These are phyloP conservation scores for Lipomyces sp. DNA, from an alignment of 805 yeast species.

Conservation along the genomic window DNA sequence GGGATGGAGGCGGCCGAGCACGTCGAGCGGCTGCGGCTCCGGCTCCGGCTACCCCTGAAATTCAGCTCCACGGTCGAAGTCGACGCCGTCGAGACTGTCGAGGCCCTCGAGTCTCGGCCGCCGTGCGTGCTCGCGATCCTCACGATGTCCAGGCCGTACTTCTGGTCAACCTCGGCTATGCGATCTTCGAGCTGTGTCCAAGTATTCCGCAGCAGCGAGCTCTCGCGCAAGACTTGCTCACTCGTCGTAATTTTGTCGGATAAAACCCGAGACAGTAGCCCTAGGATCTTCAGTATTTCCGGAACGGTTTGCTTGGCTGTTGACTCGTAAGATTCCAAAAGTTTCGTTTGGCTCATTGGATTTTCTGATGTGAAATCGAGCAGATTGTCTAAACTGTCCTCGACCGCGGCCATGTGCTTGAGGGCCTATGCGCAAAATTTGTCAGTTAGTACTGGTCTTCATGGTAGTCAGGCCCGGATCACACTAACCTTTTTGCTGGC, in stretches of 20 bases:
- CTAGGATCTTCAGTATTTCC: constrained; percentile 10
- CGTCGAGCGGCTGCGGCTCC: constrained; percentile 19
- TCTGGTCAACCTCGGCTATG: constrained; percentile 8
- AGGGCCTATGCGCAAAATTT: constrained; percentile 3
- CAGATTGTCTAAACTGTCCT: constrained; percentile 6
- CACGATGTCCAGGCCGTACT: constrained; percentile 9
- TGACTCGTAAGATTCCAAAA: constrained; percentile 6
- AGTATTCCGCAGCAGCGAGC: constrained; percentile 8
- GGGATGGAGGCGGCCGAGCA: constrained; percentile 11
- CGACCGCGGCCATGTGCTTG: constrained; percentile 11
- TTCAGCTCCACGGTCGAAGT: background rate
- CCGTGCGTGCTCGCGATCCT: background rate
- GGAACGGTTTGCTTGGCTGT: constrained; percentile 3
- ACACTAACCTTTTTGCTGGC: constrained; percentile 9
- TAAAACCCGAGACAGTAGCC: constrained; percentile 9
- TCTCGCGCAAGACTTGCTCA: constrained; percentile 7
- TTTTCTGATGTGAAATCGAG: background rate
- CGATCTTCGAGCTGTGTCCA: constrained; percentile 21
- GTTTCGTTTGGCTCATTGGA: background rate
- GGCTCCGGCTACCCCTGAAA: constrained; percentile 16
- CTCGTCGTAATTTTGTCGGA: constrained; percentile 10
- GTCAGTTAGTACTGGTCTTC: too few relatives aligned
- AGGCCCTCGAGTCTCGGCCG: constrained; percentile 14
- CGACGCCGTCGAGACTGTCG: constrained; percentile 7
- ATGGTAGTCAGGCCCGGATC: too few relatives aligned